phyloP scores from a whole-genome alignment of 768 basidiomycete species.

The Kwoniella dejecticola region DNA sequence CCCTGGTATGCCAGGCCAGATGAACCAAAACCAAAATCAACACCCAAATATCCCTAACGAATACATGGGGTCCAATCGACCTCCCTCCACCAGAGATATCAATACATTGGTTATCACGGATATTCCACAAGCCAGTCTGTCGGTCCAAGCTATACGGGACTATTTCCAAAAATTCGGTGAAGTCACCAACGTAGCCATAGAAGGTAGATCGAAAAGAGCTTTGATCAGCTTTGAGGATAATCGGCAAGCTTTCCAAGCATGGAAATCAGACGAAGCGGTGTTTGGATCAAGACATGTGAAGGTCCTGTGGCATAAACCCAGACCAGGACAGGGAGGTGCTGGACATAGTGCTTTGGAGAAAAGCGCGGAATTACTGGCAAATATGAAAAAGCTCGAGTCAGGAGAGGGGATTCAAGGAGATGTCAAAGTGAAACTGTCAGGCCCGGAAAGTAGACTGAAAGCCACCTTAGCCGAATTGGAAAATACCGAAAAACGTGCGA shows the following conservation, averaged over 20 bases:
- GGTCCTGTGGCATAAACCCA: constrained; percentile 90
- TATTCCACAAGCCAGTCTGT: constrained; percentile 81
- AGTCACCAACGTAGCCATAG: constrained; percentile 88
- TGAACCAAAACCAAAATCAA: constrained; percentile 6
- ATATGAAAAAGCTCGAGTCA: constrained; percentile 57
- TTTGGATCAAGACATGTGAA: constrained; percentile 94
- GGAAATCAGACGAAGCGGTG: constrained; percentile 92
- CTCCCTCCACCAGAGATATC: constrained; percentile 42
- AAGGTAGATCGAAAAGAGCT: constrained; percentile 72
- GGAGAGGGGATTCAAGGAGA: constrained; percentile 32
- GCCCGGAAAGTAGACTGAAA: constrained; percentile 55
- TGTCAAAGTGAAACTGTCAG: constrained; percentile 51
- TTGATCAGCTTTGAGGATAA: constrained; percentile 83
- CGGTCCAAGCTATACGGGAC: constrained; percentile 72
- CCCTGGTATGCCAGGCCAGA: constrained; percentile 8
- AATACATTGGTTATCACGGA: constrained; percentile 79
- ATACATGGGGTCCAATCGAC: constrained; percentile 45
- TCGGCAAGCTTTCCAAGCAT: constrained; percentile 80
- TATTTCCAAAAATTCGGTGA: constrained; percentile 93
- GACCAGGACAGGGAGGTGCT: constrained; percentile 82
- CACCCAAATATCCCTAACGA: constrained; percentile 65
- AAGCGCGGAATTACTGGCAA: constrained; percentile 73
- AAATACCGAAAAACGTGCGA: constrained; percentile 59
- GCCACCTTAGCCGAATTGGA: constrained; percentile 43
- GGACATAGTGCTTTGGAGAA: constrained; percentile 79